phyloP scores from a whole-genome alignment of 2,329 filamentous ascomycete species.

The Monosporascus cannonballus region DNA sequence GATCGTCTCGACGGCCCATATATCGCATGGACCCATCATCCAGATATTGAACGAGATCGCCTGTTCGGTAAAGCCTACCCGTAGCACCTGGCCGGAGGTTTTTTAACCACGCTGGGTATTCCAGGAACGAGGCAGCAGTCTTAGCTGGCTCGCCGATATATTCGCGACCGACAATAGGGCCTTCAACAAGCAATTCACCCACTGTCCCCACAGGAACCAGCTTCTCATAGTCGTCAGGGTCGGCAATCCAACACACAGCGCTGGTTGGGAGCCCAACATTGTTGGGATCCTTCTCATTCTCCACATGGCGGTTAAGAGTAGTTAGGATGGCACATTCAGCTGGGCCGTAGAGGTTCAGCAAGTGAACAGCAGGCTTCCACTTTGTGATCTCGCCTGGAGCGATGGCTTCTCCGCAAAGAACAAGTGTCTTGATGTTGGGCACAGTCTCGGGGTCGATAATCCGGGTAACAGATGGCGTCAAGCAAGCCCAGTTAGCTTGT shows the following conservation, averaged over 20 bases:
- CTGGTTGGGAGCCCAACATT: background rate
- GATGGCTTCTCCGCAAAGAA: too few relatives aligned
- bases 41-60: slow-evolving; percentile 28
- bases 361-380: too few relatives aligned
- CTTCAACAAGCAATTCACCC: slow-evolving; percentile 14
- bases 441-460: too few relatives aligned
- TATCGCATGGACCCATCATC: slow-evolving; percentile 26
- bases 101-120: slow-evolving; percentile 26
- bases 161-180: slow-evolving; percentile 31
- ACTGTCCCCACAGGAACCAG: slow-evolving; percentile 10
- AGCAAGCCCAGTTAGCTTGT: background rate
- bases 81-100: background rate
- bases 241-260: slow-evolving; percentile 4
- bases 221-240: slow-evolving; percentile 3
- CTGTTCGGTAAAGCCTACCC: slow-evolving; percentile 28
- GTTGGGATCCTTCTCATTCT: too few relatives aligned
- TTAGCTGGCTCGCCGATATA: slow-evolving; percentile 34
- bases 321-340: background rate
- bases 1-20: slow-evolving; percentile 13
- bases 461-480: slow-evolving; percentile 1
- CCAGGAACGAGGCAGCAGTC: slow-evolving; percentile 32
- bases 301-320: background rate
- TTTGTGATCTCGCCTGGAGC: too few relatives aligned
- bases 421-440: too few relatives aligned
- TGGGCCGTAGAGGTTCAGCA: background rate